These are phyloP conservation scores for Plasmodium coatneyi DNA, from an alignment of 169 alveolate genomes.

Conservation along the genomic window DNA sequence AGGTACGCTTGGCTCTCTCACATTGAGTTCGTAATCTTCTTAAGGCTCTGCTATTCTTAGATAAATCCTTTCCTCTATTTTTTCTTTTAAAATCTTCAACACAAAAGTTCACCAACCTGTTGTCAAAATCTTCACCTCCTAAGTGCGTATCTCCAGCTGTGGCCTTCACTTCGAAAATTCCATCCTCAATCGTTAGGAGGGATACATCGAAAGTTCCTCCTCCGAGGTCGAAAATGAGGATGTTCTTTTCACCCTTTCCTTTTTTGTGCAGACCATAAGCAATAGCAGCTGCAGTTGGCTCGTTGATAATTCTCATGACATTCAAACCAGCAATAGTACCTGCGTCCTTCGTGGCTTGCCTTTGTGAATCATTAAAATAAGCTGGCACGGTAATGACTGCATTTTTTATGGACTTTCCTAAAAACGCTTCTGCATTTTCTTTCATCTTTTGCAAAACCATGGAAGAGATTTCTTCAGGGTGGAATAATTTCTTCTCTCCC, in stretches of 20 bases:
- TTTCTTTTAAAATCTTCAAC: conserved; percentile 95
- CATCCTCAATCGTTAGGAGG: conserved; percentile 96
- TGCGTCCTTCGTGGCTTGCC: conserved; percentile 99
- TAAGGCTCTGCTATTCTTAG: conserved; percentile 92
- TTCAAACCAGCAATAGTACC: conserved; percentile 99
- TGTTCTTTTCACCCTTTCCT: conserved; percentile 92
- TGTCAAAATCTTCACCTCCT: conserved; percentile 99
- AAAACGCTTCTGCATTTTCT: conserved; percentile 97
- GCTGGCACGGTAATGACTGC: conserved; percentile 99
- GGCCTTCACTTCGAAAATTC: conserved; percentile 98
- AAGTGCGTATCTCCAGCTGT: conserved; percentile 99
- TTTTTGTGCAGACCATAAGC: conserved; percentile 98
- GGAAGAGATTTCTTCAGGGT: conserved; percentile 97
- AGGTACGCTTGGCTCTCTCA: conserved; percentile 98
- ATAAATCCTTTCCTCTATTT: conserved; percentile 91
- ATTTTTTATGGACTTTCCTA: conserved; percentile 94
- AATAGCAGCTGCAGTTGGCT: conserved; percentile 99
- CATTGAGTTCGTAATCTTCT: conserved; percentile 97
- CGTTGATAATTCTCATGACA: conserved; percentile 97
- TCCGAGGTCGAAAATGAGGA: conserved; percentile 97
- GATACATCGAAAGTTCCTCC: conserved; percentile 99
- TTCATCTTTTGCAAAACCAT: conserved; percentile 97
- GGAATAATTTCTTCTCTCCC: conserved; percentile 92
- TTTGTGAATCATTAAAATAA: conserved; percentile 98
- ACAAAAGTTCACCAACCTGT: conserved; percentile 96